phyloP scores from a whole-genome alignment of 2,329 filamentous ascomycete species.

The Fusarium sp. region DNA sequence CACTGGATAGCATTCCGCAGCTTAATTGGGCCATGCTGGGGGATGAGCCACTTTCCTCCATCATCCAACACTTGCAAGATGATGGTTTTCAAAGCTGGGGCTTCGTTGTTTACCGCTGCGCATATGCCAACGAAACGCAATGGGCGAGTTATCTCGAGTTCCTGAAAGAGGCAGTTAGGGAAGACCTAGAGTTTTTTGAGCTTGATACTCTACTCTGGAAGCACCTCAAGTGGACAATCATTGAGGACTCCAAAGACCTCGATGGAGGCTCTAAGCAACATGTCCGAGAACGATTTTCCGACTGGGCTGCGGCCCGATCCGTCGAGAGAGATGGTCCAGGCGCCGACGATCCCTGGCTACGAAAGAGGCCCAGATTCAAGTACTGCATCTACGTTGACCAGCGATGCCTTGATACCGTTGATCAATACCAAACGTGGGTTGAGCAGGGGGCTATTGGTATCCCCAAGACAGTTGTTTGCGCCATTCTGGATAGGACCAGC shows the following conservation, averaged over 20 bases:
- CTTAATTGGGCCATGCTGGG: background rate
- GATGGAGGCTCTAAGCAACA: conserved; percentile 8
- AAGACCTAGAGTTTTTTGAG: background rate
- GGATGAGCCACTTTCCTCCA: background rate
- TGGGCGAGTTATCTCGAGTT: conserved; percentile 29
- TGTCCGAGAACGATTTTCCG: background rate
- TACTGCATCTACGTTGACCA: background rate
- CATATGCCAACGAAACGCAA: conserved; percentile 2
- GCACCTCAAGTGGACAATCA: conserved; percentile 9
- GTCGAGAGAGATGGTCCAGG: background rate
- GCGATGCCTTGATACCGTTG: background rate
- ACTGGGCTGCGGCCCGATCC: background rate
- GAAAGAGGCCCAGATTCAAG: background rate
- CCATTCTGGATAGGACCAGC: background rate
- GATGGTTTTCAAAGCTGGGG: conserved; percentile 4
- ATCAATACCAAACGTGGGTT: background rate
- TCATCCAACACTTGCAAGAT: conserved; percentile 9
- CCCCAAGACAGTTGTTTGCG: background rate
- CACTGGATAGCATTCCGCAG: conserved; percentile 17
- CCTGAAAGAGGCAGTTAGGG: conserved; percentile 12
- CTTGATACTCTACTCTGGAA: background rate
- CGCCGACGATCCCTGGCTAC: background rate
- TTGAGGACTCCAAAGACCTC: conserved; percentile 6
- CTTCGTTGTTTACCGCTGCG: conserved; percentile 11
- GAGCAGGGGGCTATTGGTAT: background rate